Percentiles rank a stretch among this genome's conserved stretches.
These are phyloP conservation scores for Aspergillus floridensis DNA, from an alignment of 2,329 filamentous ascomycete species.

Conservation along the genomic window DNA sequence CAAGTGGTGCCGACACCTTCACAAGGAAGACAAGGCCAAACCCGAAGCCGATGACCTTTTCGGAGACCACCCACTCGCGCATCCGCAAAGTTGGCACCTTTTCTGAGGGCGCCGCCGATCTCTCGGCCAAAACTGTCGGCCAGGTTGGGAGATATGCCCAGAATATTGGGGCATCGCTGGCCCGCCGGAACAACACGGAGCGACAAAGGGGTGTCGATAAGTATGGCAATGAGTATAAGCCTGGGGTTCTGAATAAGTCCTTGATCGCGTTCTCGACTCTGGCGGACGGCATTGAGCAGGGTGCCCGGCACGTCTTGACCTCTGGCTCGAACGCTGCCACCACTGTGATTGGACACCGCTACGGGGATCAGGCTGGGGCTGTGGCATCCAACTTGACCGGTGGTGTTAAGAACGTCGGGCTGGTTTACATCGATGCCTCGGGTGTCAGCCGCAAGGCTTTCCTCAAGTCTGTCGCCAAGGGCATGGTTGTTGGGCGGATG, in stretches of 20 bases:
- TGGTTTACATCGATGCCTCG: constrained; percentile 95
- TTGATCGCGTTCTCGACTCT: constrained; percentile 96
- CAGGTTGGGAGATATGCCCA: constrained; percentile 81
- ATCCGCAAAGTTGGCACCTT: constrained; percentile 89
- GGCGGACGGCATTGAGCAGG: constrained; percentile 87
- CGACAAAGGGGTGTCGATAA: constrained; percentile 64
- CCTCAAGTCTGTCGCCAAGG: constrained; percentile 92
- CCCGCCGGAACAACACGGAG: constrained; percentile 57
- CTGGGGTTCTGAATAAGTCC: constrained; percentile 89
- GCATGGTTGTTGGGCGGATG: constrained; percentile 66
- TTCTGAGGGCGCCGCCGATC: constrained; percentile 71
- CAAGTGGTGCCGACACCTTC: constrained; percentile 75
- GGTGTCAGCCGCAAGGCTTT: constrained; percentile 87
- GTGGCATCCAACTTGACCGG: constrained; percentile 73
- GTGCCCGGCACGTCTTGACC: constrained; percentile 72
- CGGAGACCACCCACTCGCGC: constrained; percentile 75
- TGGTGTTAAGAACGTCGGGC: constrained; percentile 90
- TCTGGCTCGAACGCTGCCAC: constrained; percentile 75
- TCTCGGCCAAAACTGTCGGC: constrained; percentile 84
- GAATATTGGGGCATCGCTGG: constrained; percentile 76
- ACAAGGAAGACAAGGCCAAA: constrained; percentile 75
- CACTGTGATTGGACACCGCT: constrained; percentile 83
- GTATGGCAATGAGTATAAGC: constrained; percentile 77
- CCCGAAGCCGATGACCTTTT: constrained; percentile 81
- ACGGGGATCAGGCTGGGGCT: constrained; percentile 78